Percentiles rank a stretch among this genome's conserved stretches.
phyloP scores from a whole-genome alignment of 805 yeast species.

The Priceomyces carsonii region DNA sequence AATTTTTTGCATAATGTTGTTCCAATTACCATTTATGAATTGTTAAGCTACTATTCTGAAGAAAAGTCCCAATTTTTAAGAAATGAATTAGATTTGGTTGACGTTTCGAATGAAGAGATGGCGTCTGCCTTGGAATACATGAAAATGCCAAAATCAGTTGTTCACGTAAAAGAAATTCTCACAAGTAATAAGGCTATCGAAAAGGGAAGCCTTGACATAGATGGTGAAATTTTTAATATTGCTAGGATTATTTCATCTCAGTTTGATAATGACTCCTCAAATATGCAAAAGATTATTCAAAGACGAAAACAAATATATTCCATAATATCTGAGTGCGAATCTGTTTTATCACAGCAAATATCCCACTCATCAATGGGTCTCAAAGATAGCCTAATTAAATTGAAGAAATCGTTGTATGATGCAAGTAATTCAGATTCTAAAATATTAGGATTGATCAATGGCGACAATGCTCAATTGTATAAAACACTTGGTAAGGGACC shows the following conservation, averaged over 20 bases:
- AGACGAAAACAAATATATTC: constrained; percentile 39
- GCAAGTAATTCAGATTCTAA: constrained; percentile 62
- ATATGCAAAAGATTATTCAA: constrained; percentile 26
- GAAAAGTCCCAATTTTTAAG: constrained; percentile 79
- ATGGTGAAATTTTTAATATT: constrained; percentile 24
- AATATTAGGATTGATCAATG: constrained; percentile 48
- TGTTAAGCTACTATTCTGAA: constrained; percentile 84
- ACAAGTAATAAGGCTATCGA: constrained; percentile 11
- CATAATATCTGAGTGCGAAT: constrained; percentile 36
- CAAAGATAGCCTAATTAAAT: constrained; percentile 57
- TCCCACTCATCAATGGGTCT: constrained; percentile 9
- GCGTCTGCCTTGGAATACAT: constrained; percentile 78
- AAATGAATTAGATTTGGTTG: constrained; percentile 69
- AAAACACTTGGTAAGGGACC: constrained; percentile 41
- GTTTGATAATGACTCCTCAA: constrained; percentile 34
- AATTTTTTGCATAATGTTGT: constrained; percentile 77
- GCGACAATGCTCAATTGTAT: constrained; percentile 25
- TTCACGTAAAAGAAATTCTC: constrained; percentile 49
- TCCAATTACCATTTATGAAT: constrained; percentile 85
- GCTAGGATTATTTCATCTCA: constrained; percentile 25
- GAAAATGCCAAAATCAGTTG: constrained; percentile 68
- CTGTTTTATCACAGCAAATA: constrained; percentile 7
- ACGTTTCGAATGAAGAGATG: constrained; percentile 77
- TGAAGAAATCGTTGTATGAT: constrained; percentile 60
- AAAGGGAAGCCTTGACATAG: constrained; percentile 26